Conservation (phyloP, 306 rosid genomes). For the Purshia tridentata region DNA sequence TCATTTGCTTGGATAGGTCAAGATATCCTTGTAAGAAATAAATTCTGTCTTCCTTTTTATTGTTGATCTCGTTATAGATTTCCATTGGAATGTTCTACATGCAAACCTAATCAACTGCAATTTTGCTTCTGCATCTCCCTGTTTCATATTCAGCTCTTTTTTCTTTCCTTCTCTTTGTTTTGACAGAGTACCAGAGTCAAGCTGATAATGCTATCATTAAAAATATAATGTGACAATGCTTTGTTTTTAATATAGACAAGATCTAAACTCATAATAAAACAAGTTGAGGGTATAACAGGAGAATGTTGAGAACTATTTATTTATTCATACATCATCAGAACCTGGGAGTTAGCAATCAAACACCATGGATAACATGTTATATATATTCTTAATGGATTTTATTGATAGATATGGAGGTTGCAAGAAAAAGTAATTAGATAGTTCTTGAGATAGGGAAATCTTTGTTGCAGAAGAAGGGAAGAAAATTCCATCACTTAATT, state of each 20-base stretch:
- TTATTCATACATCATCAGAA: neutral
- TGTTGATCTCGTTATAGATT: conserved; percentile 1
- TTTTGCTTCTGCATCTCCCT: neutral
- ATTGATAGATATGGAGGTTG: neutral
- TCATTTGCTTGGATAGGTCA: conserved; percentile 93
- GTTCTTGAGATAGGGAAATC: neutral
- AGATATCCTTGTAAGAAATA: conserved; percentile 85
- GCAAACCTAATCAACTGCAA: neutral
- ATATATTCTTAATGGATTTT: neutral
- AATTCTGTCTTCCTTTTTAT: conserved; percentile 20
- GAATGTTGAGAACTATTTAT: neutral
- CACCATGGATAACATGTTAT: neutral
- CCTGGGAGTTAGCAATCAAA: neutral
- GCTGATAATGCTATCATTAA: neutral
- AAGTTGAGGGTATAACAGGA: neutral
- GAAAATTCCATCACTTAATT: neutral
- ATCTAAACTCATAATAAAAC: neutral
- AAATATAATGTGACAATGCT: neutral
- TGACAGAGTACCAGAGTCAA: neutral
- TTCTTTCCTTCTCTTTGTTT: neutral
- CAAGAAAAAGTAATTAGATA: neutral
- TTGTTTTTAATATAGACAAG: neutral
- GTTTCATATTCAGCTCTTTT: neutral
- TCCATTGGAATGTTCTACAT: neutral
- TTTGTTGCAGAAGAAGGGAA: neutral